Conservation (phyloP, 306 rosid species). For the Argentina anserina region DNA sequence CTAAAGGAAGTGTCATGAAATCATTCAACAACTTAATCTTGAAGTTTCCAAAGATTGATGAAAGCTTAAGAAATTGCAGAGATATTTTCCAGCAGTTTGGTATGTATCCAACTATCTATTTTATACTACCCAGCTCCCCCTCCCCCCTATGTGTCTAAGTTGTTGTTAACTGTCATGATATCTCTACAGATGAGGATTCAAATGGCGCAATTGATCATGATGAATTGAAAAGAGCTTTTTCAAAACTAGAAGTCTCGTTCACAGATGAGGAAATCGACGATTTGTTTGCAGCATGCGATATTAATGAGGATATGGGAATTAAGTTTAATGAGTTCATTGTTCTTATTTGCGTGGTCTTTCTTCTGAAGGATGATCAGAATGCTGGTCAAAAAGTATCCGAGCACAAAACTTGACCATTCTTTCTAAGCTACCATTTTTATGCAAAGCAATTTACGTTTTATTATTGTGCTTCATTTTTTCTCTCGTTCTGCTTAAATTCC, state of each 20-base stretch:
- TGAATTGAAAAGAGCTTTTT: slow-evolving; percentile 75
- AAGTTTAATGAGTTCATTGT: slow-evolving; percentile 83
- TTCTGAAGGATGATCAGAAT: slow-evolving; percentile 66
- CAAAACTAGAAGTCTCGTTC: slow-evolving; percentile 56
- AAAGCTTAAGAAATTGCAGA: slow-evolving; percentile 79
- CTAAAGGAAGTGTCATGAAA: slow-evolving; percentile 58
- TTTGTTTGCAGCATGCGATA: slow-evolving; percentile 83
- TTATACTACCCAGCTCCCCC: background rate
- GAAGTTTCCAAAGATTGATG: slow-evolving; percentile 91
- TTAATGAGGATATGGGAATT: slow-evolving; percentile 71
- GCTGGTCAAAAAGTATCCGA: slow-evolving; percentile 58
- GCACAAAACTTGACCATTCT: slow-evolving; percentile 3
- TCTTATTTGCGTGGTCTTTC: slow-evolving; percentile 79
- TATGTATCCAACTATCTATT: slow-evolving; percentile 42
- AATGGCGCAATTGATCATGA: slow-evolving; percentile 72
- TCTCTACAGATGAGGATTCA: slow-evolving; percentile 73
- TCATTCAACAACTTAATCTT: slow-evolving; percentile 80
- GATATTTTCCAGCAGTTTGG: slow-evolving; percentile 76
- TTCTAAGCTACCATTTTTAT: background rate
- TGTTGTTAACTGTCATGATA: slow-evolving; percentile 7
- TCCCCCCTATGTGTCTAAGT: background rate
- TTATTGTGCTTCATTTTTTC: slow-evolving; percentile 15
- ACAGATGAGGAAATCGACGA: slow-evolving; percentile 72
- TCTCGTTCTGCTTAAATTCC: slow-evolving; percentile 22
- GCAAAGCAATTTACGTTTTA: background rate